Percentiles rank a stretch among this genome's conserved stretches.
These are phyloP conservation scores for Exophiala aquamarina DNA, from an alignment of 2,329 filamentous ascomycete genomes.

Conservation along the genomic window DNA sequence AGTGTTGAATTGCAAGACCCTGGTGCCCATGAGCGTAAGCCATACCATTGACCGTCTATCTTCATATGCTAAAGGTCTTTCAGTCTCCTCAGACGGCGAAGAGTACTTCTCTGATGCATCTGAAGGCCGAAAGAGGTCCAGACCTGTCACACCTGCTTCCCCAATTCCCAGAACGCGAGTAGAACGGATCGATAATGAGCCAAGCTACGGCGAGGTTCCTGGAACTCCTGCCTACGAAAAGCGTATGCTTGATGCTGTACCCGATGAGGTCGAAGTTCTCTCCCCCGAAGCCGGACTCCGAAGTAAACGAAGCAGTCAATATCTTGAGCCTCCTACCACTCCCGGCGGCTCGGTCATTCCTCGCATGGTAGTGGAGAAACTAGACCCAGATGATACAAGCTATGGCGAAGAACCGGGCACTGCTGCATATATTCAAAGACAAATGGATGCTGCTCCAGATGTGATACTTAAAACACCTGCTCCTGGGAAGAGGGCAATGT, in stretches of 20 bases:
- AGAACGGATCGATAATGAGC: constrained; percentile 60
- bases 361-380: constrained; percentile 61
- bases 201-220: constrained; percentile 61
- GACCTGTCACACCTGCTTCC: constrained; percentile 42
- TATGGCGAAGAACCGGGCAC: constrained; percentile 65
- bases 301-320: constrained; percentile 41
- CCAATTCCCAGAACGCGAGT: constrained; percentile 63
- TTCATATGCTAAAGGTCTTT: too few species aligned
- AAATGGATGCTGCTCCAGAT: constrained; percentile 61
- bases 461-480: constrained; percentile 49
- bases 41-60: neutral
- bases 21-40: constrained; percentile 51
- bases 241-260: constrained; percentile 59
- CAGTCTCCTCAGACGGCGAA: constrained; percentile 51
- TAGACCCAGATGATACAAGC: constrained; percentile 56
- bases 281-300: constrained; percentile 38
- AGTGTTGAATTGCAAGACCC: constrained; percentile 57
- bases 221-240: constrained; percentile 62
- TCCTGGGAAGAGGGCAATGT: constrained; percentile 16
- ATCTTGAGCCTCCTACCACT: constrained; percentile 46
- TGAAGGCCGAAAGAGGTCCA: constrained; percentile 49
- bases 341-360: constrained; percentile 57
- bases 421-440: constrained; percentile 54
- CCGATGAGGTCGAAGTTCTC: constrained; percentile 63
- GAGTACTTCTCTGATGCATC: constrained; percentile 68